phyloP scores from a whole-genome alignment of 176 grass and related monocot species.

The Raddia distichophylla region DNA sequence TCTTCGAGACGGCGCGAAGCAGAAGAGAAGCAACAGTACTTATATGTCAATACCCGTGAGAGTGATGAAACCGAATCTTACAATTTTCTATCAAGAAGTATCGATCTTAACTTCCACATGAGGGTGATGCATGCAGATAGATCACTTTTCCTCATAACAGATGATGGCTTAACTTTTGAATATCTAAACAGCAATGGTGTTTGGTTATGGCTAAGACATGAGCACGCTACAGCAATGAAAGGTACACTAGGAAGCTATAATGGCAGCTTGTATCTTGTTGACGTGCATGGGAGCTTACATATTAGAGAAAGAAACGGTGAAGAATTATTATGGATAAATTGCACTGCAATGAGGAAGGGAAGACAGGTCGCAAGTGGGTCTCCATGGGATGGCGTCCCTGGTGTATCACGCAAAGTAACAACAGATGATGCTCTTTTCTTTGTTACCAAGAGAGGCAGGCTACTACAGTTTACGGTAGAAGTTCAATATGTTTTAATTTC shows the following conservation, averaged over 20 bases:
- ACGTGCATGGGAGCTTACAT: slow-evolving; percentile 74
- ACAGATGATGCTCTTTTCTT: slow-evolving; percentile 85
- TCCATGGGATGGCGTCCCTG: slow-evolving; percentile 83
- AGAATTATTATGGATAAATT: slow-evolving; percentile 89
- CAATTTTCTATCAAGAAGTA: slow-evolving; percentile 82
- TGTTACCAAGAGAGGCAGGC: slow-evolving; percentile 80
- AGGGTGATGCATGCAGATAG: slow-evolving; percentile 78
- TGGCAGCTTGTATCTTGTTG: slow-evolving; percentile 84
- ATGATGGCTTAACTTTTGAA: slow-evolving; percentile 73
- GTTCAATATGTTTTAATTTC: slow-evolving; percentile 35
- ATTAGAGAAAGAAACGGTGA: slow-evolving; percentile 89
- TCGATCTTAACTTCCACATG: slow-evolving; percentile 73
- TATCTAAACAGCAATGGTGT: slow-evolving; percentile 76
- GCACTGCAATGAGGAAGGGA: slow-evolving; percentile 84
- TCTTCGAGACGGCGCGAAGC: slow-evolving; percentile 54
- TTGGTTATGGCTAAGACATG: slow-evolving; percentile 97
- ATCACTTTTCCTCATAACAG: slow-evolving; percentile 85
- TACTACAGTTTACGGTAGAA: slow-evolving; percentile 83
- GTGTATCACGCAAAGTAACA: slow-evolving; percentile 56
- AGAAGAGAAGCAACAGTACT: slow-evolving; percentile 63
- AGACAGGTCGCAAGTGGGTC: slow-evolving; percentile 73
- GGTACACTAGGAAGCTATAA: slow-evolving; percentile 89
- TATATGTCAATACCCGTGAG: slow-evolving; percentile 50
- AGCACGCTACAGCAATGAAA: slow-evolving; percentile 64
- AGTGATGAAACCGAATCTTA: slow-evolving; percentile 53